Percentiles rank a stretch among this genome's conserved stretches.
Evolutionary conservation across 2,329 filamentous ascomycete species (phyloP).

Genomic region (Cadophora luteo-olivacea): DNA sequence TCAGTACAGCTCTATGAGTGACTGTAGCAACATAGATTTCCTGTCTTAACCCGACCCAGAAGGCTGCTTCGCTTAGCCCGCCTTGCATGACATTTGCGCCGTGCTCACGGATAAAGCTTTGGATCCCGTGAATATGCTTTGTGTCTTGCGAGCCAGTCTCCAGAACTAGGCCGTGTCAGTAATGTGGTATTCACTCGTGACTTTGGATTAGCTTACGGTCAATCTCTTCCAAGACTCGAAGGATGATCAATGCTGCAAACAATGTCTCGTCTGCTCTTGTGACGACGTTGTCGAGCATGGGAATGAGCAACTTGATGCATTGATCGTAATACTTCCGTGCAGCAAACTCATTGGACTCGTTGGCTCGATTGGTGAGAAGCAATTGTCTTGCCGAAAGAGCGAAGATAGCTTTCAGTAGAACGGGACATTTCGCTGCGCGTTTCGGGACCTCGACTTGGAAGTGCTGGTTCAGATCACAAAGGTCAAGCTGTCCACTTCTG

Average conservation of each 20-base stretch:
- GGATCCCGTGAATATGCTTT: conserved; percentile 39
- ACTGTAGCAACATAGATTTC: conserved; percentile 64
- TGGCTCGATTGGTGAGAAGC: conserved; percentile 48
- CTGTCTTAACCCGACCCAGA: conserved; percentile 63
- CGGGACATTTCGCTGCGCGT: conserved; percentile 56
- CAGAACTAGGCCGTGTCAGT: conserved; percentile 20
- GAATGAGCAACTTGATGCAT: conserved; percentile 58
- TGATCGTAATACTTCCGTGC: conserved; percentile 60
- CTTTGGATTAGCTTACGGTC: conserved; percentile 25
- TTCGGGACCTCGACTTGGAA: conserved; percentile 62
- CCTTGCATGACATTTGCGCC: conserved; percentile 42
- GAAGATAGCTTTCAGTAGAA: conserved; percentile 62
- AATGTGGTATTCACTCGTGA: neutral
- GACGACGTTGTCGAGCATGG: conserved; percentile 50
- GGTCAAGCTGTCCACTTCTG: conserved; percentile 30
- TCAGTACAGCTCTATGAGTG: conserved; percentile 49
- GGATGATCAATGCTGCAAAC: conserved; percentile 61
- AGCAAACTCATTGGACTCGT: conserved; percentile 54
- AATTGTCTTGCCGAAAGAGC: conserved; percentile 62
- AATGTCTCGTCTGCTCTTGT: conserved; percentile 56
- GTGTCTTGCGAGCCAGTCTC: conserved; percentile 32
- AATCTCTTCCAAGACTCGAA: conserved; percentile 64
- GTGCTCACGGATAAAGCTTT: conserved; percentile 46
- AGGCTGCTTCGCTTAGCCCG: conserved; percentile 55
- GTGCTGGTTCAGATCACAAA: conserved; percentile 47